These are phyloP conservation scores for Strobilomyces confusus DNA, from an alignment of 768 basidiomycete species.

Conservation along the genomic window DNA sequence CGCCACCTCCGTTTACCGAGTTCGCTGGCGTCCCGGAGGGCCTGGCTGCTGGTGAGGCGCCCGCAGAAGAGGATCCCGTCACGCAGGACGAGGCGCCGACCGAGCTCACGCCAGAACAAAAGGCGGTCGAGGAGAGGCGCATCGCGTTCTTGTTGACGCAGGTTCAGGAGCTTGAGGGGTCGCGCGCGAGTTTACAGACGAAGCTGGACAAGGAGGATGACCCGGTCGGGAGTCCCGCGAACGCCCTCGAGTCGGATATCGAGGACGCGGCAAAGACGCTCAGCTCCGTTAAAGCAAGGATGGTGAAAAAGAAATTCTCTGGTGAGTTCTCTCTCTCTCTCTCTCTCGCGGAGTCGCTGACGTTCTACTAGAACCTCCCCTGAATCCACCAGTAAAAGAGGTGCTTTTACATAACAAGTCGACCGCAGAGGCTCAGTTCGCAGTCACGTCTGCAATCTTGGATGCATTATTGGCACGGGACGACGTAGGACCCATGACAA, in stretches of 20 bases:
- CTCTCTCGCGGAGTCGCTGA: background rate
- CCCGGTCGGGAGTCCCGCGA: background rate
- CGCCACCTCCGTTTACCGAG: constrained; percentile 29
- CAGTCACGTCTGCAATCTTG: constrained; percentile 9
- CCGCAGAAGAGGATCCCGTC: constrained; percentile 5
- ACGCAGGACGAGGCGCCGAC: constrained; percentile 18
- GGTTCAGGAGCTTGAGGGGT: constrained; percentile 13
- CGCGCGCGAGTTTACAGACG: background rate
- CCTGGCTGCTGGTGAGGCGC: constrained; percentile 3
- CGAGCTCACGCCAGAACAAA: constrained; percentile 22
- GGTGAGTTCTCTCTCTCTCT: constrained; percentile 3
- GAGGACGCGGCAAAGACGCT: constrained; percentile 14
- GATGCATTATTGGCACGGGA: constrained; percentile 8
- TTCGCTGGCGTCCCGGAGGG: constrained; percentile 8
- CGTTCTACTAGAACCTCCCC: constrained; percentile 8
- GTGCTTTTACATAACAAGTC: constrained; percentile 3
- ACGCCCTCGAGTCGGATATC: constrained; percentile 14
- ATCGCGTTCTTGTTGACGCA: constrained; percentile 16
- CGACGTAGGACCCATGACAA: constrained; percentile 17
- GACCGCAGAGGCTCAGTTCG: background rate
- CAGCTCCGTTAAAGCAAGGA: constrained; percentile 8
- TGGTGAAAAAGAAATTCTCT: constrained; percentile 20
- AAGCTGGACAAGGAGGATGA: constrained; percentile 5
- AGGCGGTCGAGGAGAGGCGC: constrained; percentile 20
- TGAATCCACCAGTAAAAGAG: background rate